Evolutionary conservation across 345 rosid species (phyloP), one percentile per base, ranked within the genome.

Genomic region (Trapa bicornis): DNA sequence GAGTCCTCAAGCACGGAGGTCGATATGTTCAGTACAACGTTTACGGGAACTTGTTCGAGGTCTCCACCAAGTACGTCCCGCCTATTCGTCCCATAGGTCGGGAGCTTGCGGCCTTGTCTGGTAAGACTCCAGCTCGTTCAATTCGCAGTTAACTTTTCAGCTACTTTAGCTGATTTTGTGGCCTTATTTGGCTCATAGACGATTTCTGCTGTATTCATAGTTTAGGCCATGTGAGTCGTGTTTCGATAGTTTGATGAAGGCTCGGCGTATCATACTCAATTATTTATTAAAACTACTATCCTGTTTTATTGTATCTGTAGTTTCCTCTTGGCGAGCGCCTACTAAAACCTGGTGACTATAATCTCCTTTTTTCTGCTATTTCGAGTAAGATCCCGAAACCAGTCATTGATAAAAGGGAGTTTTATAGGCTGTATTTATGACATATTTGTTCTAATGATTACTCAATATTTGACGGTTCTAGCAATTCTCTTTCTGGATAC

Each of bases 1-100:
- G 91, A n/a, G 77, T 76, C 41, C 86, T 68, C 33, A 86, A 87
- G 14, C 85, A 88, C 61, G 89, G 91, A 33, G 94, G 94, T 22
- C 78, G 80, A 56, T 88, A 88, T 66, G 79, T 82, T 5, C 89
- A 84, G 76, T 88, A 88, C 76, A 85, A 88, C 68, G 87, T 88
- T 53, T 80, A 81, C 56, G 93, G 93, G 29, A 87, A 79, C 79
- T 73, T 83, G 71, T 87, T 87, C 64, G 93, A 85, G 80, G 89
- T 88, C 22, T 79, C 88, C 52, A 75, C 81, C 67, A 86, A 86
- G 85, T 88, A 88, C 67, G 81, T 81, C 11, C 94, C 91, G 39
- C 94, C 94, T 33, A 80, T 88, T 68, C 87, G 91, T 42, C 91
- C 91, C 42, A 78, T 88, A 63, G 94, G 91, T 29, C 65, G 94